Evolutionary conservation across 2,329 filamentous ascomycete species (phyloP).

Genomic region (Ophiocordyceps sinensis): DNA sequence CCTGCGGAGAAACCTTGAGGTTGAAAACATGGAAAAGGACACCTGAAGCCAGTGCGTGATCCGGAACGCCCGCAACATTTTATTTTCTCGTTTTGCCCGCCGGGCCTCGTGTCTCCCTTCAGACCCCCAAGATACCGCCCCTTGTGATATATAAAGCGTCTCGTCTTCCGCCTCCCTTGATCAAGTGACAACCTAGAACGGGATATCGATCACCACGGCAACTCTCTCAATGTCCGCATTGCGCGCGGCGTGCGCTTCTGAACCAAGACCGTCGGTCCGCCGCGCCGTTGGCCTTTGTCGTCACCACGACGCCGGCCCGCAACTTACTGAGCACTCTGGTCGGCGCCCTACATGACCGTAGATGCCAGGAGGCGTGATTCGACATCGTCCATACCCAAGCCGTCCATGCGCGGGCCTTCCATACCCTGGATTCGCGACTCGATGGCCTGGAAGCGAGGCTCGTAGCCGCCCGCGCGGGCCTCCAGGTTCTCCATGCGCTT

Average conservation of each 20-base stretch:
- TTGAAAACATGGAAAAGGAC: neutral
- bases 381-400: slow-evolving; percentile 29
- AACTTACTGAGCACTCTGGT: neutral
- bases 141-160: slow-evolving; percentile 1
- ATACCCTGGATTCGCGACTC: slow-evolving; percentile 26
- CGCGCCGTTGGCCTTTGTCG: too few species aligned
- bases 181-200: neutral
- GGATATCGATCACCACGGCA: neutral
- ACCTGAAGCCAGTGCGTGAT: slow-evolving; percentile 1
- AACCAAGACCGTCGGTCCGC: too few species aligned
- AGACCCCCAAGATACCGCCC: slow-evolving; percentile 1
- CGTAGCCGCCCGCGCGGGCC: slow-evolving; percentile 24
- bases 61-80: slow-evolving; percentile 2
- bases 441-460: slow-evolving; percentile 29
- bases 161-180: neutral
- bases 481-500: slow-evolving; percentile 42
- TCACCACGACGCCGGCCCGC: neutral
- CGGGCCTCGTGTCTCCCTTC: neutral
- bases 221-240: too few species aligned
- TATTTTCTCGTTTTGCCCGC: neutral
- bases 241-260: too few species aligned
- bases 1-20: neutral
- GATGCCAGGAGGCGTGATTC: slow-evolving; percentile 28
- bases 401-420: slow-evolving; percentile 27
- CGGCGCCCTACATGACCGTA: slow-evolving; percentile 24